Conservation (phyloP, 177 flowering plant species). For the Tripterygium wilfordii region DNA sequence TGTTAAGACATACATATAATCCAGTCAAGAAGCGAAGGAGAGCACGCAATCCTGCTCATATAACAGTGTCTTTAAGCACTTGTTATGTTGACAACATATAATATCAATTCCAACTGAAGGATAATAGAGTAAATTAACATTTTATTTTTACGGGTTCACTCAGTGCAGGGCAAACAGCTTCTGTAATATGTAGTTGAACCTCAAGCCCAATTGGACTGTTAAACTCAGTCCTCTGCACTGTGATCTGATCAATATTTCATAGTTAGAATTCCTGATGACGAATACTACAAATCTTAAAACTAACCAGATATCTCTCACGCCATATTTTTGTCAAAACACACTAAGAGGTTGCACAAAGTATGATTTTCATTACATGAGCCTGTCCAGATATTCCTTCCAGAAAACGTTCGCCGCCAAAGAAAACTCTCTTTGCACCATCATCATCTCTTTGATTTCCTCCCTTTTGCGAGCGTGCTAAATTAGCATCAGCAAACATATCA, state of each 20-base stretch:
- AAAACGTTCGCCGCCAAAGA: conserved; percentile 97
- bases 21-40: conserved; percentile 95
- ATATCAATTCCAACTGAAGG: no score
- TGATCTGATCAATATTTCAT: conserved; percentile 64
- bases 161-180: conserved; percentile 91
- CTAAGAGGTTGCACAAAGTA: neutral
- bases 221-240: conserved; percentile 81
- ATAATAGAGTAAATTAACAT: no score
- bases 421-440: conserved; percentile 95
- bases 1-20: conserved; percentile 81
- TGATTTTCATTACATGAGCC: conserved; percentile 74
- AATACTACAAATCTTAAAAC: no score
- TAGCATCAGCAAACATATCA: conserved; percentile 87
- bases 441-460: conserved; percentile 67
- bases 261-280: no score
- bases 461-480: conserved; percentile 37
- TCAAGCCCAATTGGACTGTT: conserved; percentile 92
- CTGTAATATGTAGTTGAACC: conserved; percentile 85
- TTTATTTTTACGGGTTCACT: conserved; percentile 74
- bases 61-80: conserved; percentile 6
- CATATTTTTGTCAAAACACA: no score
- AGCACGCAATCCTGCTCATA: conserved; percentile 82
- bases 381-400: conserved; percentile 94
- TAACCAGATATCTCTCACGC: no score
- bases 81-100: no score